Conservation (phyloP, 2,329 filamentous ascomycete genomes). For the Ophiostoma quercus region DNA sequence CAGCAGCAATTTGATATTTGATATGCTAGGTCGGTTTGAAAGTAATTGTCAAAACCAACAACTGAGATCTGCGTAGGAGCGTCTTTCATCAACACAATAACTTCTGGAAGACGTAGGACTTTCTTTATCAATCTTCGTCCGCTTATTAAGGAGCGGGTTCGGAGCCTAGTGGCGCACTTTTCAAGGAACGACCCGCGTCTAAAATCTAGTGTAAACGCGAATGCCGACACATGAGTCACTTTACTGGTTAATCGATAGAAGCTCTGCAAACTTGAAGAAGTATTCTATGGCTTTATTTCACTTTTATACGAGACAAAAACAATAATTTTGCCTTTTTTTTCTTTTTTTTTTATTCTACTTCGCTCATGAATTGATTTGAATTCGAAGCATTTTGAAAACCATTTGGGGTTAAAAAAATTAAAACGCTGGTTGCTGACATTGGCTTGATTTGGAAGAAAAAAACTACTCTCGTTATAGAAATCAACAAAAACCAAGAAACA, state of each 20-base stretch:
- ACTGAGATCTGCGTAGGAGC: not conserved
- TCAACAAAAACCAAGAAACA: too few species aligned
- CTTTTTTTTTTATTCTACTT: too few species aligned
- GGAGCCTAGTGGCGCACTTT: slow-evolving; percentile 8
- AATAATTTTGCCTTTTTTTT: too few species aligned
- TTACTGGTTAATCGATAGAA: not conserved
- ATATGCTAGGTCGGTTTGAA: not conserved
- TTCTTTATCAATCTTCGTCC: not conserved
- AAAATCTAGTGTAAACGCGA: slow-evolving; percentile 4
- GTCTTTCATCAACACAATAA: not conserved
- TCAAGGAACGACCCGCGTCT: slow-evolving; percentile 3
- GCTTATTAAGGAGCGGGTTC: not conserved
- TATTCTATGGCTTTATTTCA: not conserved
- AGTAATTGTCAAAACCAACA: not conserved
- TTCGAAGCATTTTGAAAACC: too few species aligned
- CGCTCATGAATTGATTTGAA: too few species aligned
- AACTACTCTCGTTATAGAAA: too few species aligned
- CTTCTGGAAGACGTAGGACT: not conserved
- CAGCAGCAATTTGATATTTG: not conserved
- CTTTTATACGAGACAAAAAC: too few species aligned
- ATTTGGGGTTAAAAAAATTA: too few species aligned
- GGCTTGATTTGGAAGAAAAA: too few species aligned
- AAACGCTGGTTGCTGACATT: too few species aligned
- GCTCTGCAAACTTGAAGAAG: not conserved
- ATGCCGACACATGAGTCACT: slow-evolving; percentile 1